Evolutionary conservation across 1,139 yeast genomes (phyloP).

Genomic region (Petasospora fabianii): DNA sequence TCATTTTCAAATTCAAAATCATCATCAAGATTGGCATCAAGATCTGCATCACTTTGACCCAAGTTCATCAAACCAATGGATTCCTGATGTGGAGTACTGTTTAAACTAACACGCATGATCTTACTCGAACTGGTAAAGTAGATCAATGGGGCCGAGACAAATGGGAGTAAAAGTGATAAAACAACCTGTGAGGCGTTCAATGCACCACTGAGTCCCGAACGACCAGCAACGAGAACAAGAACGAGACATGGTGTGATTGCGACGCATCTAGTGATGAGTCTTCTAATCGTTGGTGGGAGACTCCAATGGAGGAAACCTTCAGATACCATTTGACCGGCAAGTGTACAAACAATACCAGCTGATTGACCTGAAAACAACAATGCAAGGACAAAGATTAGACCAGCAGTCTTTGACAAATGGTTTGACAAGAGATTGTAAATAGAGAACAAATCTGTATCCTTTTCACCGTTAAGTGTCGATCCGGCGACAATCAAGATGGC

Average conservation of each 20-base stretch:
- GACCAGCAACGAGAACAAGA: constrained; percentile 60
- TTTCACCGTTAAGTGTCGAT: constrained; percentile 54
- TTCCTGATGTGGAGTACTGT: constrained; percentile 10
- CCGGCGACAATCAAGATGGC: constrained; percentile 75
- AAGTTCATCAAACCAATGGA: constrained; percentile 17
- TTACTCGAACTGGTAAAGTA: constrained; percentile 62
- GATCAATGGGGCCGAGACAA: constrained; percentile 72
- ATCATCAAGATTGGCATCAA: too few species aligned
- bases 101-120: constrained; percentile 47
- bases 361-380: constrained; percentile 75
- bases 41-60: constrained; percentile 2
- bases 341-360: constrained; percentile 78
- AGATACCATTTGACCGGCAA: constrained; percentile 78
- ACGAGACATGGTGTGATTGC: constrained; percentile 71
- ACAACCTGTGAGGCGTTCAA: constrained; percentile 75
- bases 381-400: constrained; percentile 68
- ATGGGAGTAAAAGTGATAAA: constrained; percentile 63
- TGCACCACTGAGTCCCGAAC: constrained; percentile 65
- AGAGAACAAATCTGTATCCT: constrained; percentile 70
- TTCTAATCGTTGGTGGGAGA: constrained; percentile 62
- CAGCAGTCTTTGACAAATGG: constrained; percentile 66
- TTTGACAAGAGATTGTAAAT: constrained; percentile 60
- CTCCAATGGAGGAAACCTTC: constrained; percentile 80
- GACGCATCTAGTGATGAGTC: constrained; percentile 65
- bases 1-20: constrained; percentile 10